Conservation (phyloP, 176 grass and related monocot genomes). For the Oryza officinalis region DNA sequence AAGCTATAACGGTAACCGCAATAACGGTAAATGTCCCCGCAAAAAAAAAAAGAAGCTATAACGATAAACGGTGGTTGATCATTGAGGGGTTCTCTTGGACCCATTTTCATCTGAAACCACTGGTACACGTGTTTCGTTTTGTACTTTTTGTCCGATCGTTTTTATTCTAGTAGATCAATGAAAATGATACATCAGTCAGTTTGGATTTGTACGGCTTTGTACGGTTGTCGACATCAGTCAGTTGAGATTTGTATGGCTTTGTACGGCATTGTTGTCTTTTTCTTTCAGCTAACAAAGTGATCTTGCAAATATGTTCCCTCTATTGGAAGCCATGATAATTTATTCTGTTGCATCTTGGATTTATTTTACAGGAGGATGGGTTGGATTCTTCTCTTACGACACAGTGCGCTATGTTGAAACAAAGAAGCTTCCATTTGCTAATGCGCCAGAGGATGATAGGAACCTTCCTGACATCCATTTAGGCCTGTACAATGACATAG, state of each 20-base stretch:
- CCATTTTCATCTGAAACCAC: neutral
- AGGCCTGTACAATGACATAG: slow-evolving; percentile 81
- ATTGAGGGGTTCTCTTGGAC: neutral
- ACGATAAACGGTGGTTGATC: neutral
- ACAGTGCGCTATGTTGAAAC: slow-evolving; percentile 91
- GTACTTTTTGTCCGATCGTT: neutral
- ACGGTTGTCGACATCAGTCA: neutral
- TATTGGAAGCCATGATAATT: neutral
- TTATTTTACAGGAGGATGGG: slow-evolving; percentile 79
- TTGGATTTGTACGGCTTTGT: neutral
- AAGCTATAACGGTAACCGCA: neutral
- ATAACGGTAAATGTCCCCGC: neutral
- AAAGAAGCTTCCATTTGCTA: slow-evolving; percentile 86
- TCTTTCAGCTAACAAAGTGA: neutral
- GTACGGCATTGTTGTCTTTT: neutral
- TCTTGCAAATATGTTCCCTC: neutral
- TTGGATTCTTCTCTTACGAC: slow-evolving; percentile 94
- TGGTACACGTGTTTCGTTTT: neutral
- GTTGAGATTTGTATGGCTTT: neutral
- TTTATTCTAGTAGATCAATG: neutral
- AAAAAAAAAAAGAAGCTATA: neutral
- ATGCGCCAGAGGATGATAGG: slow-evolving; percentile 72
- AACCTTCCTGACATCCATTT: slow-evolving; percentile 88
- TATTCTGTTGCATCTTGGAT: neutral
- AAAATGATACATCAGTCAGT: neutral